Conservation (phyloP, 305 asterid genomes). For the Striga hermonthica region DNA sequence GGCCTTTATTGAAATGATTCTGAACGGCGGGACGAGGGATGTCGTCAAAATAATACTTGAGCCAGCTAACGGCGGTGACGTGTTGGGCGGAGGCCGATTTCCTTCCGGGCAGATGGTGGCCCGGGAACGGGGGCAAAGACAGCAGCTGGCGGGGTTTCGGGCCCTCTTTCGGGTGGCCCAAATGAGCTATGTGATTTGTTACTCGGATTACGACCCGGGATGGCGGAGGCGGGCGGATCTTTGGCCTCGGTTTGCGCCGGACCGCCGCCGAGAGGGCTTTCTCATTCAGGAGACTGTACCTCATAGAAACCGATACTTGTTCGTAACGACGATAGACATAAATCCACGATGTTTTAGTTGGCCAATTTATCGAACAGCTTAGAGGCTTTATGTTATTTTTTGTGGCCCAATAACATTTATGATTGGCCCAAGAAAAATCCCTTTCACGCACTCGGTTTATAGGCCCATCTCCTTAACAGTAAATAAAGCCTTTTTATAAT, state of each 20-base stretch:
- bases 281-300: slow-evolving; percentile 39
- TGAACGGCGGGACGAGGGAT: slow-evolving; percentile 57
- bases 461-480: no score
- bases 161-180: slow-evolving; percentile 62
- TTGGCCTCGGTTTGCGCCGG: slow-evolving; percentile 37
- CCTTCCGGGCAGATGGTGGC: slow-evolving; percentile 72
- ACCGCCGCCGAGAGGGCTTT: slow-evolving; percentile 34
- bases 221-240: slow-evolving; percentile 37
- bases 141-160: slow-evolving; percentile 76
- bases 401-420: no score
- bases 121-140: slow-evolving; percentile 84
- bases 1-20: slow-evolving; percentile 74
- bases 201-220: slow-evolving; percentile 54
- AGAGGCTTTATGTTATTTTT: not conserved
- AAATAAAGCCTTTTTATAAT: no score
- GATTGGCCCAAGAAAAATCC: no score
- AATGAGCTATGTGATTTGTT: slow-evolving; percentile 59
- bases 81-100: slow-evolving; percentile 41
- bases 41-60: slow-evolving; percentile 81
- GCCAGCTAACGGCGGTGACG: slow-evolving; percentile 92
- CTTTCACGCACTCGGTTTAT: no score
- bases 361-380: slow-evolving; percentile 25
- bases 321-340: no score
- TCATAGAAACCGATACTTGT: slow-evolving; percentile 31
- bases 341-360: not conserved